Evolutionary conservation across 1,139 yeast species (phyloP).

Genomic region (Zygoascus meyerae): DNA sequence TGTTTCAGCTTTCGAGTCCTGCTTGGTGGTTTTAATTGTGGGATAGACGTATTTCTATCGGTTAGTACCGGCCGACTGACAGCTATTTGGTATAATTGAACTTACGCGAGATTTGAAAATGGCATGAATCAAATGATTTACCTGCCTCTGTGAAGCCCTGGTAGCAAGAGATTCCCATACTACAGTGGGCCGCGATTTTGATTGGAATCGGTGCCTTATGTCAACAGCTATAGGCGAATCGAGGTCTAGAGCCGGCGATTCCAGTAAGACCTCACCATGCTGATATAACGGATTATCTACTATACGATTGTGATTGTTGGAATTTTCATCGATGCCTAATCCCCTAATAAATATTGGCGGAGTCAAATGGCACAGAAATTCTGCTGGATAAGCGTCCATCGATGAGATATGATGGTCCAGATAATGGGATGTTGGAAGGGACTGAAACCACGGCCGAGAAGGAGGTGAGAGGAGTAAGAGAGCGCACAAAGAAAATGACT

Average conservation of each 20-base stretch:
- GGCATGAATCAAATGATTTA: conserved; percentile 21
- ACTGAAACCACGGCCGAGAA: too few species aligned
- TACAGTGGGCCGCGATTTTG: conserved; percentile 18
- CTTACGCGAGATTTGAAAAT: conserved; percentile 21
- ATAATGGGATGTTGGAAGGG: background rate
- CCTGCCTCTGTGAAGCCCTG: conserved; percentile 17
- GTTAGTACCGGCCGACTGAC: conserved; percentile 12
- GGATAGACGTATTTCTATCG: conserved; percentile 4
- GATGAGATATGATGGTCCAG: background rate
- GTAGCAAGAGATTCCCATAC: conserved; percentile 22
- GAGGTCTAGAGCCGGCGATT: conserved; percentile 14
- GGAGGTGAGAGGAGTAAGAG: too few species aligned
- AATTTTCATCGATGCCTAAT: conserved; percentile 16
- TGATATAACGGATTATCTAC: conserved; percentile 19
- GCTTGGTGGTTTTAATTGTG: conserved; percentile 2
- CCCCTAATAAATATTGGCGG: conserved; percentile 29
- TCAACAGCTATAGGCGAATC: conserved; percentile 17
- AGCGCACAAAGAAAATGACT: too few species aligned
- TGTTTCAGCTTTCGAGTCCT: conserved; percentile 10
- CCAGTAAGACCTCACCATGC: conserved; percentile 22
- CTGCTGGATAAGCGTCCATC: conserved; percentile 23
- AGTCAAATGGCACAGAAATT: conserved; percentile 23
- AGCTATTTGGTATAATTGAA: background rate
- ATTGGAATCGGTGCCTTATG: conserved; percentile 15
- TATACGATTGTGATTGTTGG: conserved; percentile 7